These are phyloP conservation scores for Diplodia sapinea DNA, from an alignment of 2,329 filamentous ascomycete genomes.

Conservation along the genomic window DNA sequence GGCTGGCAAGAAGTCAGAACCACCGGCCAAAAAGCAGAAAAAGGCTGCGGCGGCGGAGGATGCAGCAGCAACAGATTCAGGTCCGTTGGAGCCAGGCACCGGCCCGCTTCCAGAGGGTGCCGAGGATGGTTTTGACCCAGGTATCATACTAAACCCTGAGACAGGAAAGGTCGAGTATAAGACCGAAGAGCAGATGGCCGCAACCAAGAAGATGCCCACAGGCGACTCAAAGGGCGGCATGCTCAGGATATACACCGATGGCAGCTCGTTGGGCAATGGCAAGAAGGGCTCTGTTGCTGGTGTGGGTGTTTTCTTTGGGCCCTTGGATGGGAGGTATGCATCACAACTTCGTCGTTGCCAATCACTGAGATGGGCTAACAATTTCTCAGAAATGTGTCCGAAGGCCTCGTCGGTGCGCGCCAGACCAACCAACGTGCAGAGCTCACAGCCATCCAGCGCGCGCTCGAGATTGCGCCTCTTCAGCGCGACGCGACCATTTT, in stretches of 20 bases:
- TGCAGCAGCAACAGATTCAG: constrained; percentile 10
- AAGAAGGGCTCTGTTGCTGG: constrained; percentile 61
- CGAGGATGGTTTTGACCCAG: constrained; percentile 67
- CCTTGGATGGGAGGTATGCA: constrained; percentile 60
- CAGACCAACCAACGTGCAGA: constrained; percentile 98
- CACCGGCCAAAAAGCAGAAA: constrained; percentile 47
- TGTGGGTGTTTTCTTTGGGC: constrained; percentile 69
- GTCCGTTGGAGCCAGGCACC: constrained; percentile 51
- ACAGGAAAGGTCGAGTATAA: constrained; percentile 63
- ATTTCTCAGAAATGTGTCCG: constrained; percentile 69
- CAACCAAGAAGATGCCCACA: constrained; percentile 54
- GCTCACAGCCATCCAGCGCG: constrained; percentile 83
- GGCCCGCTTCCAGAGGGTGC: constrained; percentile 62
- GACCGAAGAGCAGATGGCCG: constrained; percentile 54
- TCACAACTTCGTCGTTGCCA: constrained; percentile 2
- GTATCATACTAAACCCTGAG: constrained; percentile 59
- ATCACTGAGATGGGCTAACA: not conserved
- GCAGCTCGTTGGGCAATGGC: constrained; percentile 66
- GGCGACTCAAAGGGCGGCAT: constrained; percentile 55
- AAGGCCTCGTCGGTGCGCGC: constrained; percentile 71
- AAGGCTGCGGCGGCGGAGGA: constrained; percentile 46
- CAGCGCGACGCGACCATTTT: constrained; percentile 75
- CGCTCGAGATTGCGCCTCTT: constrained; percentile 74
- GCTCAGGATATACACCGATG: constrained; percentile 68
- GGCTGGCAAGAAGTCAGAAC: constrained; percentile 34